A percentile compares a stretch with the other conserved stretches of the same genome.
Conservation (phyloP, 1,284 basidiomycete genomes). For the Coniferiporia sulphurascens region DNA sequence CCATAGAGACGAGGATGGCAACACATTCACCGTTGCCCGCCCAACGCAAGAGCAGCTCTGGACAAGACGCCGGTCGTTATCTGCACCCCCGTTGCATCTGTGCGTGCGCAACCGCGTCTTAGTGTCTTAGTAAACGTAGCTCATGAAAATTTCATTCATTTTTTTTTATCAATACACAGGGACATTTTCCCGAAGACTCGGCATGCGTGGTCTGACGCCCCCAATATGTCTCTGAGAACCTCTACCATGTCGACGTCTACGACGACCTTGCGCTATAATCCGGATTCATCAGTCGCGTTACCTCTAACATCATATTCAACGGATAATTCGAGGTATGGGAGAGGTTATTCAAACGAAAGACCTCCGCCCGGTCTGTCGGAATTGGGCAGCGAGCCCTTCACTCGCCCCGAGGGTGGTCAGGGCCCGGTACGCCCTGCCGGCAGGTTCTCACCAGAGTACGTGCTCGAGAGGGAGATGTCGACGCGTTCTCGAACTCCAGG, state of each 20-base stretch:
- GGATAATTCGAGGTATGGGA: not conserved
- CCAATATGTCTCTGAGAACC: not conserved
- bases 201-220: conserved; percentile 2
- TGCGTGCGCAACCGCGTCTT: conserved; percentile 3
- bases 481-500: not conserved
- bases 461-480: not conserved
- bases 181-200: conserved; percentile 1
- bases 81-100: conserved; percentile 16
- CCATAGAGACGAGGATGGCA: conserved; percentile 15
- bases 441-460: not conserved
- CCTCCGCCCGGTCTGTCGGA: not conserved
- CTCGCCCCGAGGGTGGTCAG: not conserved
- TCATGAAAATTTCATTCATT: not conserved
- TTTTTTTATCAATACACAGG: conserved; percentile 2
- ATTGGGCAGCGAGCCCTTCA: not conserved
- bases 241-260: not conserved
- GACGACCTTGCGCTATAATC: not conserved
- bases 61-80: conserved; percentile 19
- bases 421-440: not conserved
- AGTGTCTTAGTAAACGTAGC: not conserved
- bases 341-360: not conserved
- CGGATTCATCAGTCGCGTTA: not conserved
- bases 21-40: conserved; percentile 3
- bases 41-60: conserved; percentile 17
- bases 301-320: not conserved